Conservation (phyloP, 495 filamentous ascomycete genomes). For the Paragyromitra xinjiangensis region DNA sequence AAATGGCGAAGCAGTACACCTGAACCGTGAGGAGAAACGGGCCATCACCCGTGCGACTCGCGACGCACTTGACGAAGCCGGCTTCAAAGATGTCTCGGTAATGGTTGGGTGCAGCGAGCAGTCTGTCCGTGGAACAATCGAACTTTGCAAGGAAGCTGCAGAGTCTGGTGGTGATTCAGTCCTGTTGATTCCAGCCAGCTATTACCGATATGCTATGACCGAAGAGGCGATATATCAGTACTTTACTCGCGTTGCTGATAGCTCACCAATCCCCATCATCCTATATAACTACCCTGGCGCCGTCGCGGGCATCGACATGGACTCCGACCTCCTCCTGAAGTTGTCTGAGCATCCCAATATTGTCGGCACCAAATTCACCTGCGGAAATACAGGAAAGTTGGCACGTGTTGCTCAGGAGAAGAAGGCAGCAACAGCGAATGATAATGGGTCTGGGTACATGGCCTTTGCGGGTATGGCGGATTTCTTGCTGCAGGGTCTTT, state of each 20-base stretch:
- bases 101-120: constrained; percentile 83
- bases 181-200: constrained; percentile 80
- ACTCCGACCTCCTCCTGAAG: constrained; percentile 83
- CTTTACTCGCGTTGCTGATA: constrained; percentile 79
- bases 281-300: constrained; percentile 93
- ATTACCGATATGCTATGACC: constrained; percentile 81
- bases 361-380: constrained; percentile 89
- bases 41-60: constrained; percentile 81
- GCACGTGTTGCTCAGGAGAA: constrained; percentile 81
- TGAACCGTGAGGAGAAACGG: constrained; percentile 76
- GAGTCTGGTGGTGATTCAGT: constrained; percentile 79
- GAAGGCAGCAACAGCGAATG: constrained; percentile 73
- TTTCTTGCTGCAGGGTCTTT: constrained; percentile 83
- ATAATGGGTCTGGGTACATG: constrained; percentile 76
- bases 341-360: constrained; percentile 85
- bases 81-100: constrained; percentile 77
- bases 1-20: constrained; percentile 87
- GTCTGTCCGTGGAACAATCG: constrained; percentile 78
- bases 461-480: constrained; percentile 90
- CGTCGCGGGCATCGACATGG: constrained; percentile 91
- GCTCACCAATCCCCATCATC: constrained; percentile 77
- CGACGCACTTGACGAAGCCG: constrained; percentile 82
- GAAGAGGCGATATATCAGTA: constrained; percentile 79
- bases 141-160: constrained; percentile 73
- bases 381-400: constrained; percentile 87